Evolutionary conservation across 2,329 filamentous ascomycete species (phyloP), one percentile per base, ranked within the genome.

Genomic region (Myotisia sp.): DNA sequence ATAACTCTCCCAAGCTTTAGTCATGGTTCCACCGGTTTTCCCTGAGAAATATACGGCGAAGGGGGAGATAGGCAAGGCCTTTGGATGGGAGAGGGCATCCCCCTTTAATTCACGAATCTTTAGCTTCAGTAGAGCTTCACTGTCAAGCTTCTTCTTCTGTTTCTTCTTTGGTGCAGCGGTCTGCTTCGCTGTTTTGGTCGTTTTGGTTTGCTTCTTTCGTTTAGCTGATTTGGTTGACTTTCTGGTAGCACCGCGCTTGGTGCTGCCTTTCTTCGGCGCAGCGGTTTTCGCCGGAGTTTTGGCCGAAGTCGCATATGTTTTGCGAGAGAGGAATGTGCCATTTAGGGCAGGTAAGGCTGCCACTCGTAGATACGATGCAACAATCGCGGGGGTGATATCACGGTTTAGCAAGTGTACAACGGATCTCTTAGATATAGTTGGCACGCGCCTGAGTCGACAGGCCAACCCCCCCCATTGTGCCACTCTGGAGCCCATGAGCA

Each of bases 1-100:
- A 39, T 50, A 63, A 60, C 47, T 63, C 56, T 28, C 47, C 36
- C 38, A 4, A 63, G 38, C 19, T 44, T 45, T 41, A 53, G 57
- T 41, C 50, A 61, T 17, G 45, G 52, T 13, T 33, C 44, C 8
- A 46, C 26, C 12, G 44, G 37, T 17, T 38, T 51, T 46, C 22
- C 44, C 34, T 16, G 36, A 18, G 34, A 48, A 24, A 39, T 47
- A 42, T 29, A 59, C 26, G 8, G 29, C 42, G 32, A 43, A 52
- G 4, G 43, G 34, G 6, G 38, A 48, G 1, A 34, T 26, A 5
- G 56, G 47, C 9, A 59, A 45, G 22, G 33, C 36, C 40, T 59
- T 60, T 5, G 63, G 62, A 9, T 47, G 42, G n/a, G 42, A 27
- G 21, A 59, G 42, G 5, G 51, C 51, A 23, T 45, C 46, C 13